Percentiles rank a stretch among this genome's conserved stretches.
phyloP scores from a whole-genome alignment of 139 green algal species.

The Chlorella ohadii region DNA sequence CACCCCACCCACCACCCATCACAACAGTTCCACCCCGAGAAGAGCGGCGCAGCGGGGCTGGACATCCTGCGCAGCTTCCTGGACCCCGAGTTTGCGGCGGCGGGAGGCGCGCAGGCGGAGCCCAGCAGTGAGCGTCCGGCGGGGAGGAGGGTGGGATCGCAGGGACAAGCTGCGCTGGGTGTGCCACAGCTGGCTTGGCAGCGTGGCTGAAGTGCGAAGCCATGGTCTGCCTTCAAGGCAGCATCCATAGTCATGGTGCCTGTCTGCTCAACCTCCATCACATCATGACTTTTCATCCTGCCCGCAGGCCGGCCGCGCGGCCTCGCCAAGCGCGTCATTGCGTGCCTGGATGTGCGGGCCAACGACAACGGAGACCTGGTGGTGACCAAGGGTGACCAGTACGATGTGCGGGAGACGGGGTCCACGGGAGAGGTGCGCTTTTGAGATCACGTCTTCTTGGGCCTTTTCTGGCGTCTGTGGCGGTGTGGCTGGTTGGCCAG shows the following conservation, averaged over 20 bases:
- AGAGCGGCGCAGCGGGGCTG: conserved; percentile 85
- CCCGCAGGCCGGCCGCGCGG: conserved; percentile 41
- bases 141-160: not conserved
- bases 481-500: not conserved
- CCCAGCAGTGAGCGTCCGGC: conserved; percentile 32
- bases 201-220: too few relatives aligned
- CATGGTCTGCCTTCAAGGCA: not conserved
- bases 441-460: too few relatives aligned
- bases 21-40: conserved; percentile 98
- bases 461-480: too few relatives aligned
- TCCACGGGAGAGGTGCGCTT: conserved; percentile 26
- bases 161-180: too few relatives aligned
- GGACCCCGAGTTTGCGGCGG: conserved; percentile 48
- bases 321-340: conserved; percentile 96
- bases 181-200: too few relatives aligned
- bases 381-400: conserved; percentile 89
- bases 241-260: not conserved
- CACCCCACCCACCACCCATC: too few relatives aligned
- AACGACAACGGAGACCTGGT: conserved; percentile 98
- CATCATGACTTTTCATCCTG: too few relatives aligned
- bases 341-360: conserved; percentile 95
- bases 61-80: conserved; percentile 85
- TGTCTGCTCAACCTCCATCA: not conserved
- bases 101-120: not conserved
- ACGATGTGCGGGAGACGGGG: conserved; percentile 94